phyloP scores from a whole-genome alignment of 1,139 yeast species.

The Geotrichum phurueaensis region DNA sequence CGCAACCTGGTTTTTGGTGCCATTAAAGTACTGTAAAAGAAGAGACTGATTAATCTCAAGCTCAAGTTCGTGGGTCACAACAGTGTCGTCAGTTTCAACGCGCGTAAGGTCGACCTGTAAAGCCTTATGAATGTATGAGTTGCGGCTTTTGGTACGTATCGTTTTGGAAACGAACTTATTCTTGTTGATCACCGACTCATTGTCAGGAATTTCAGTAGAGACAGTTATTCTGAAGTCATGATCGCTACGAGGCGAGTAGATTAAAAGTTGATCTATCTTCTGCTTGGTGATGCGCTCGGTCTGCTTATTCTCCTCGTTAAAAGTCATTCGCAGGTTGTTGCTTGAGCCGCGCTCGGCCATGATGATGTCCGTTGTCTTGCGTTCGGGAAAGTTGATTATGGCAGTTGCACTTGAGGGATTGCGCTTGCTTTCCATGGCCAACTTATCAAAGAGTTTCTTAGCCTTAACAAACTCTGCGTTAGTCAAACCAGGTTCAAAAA shows the following conservation, averaged over 20 bases:
- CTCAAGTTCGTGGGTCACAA: conserved; percentile 32
- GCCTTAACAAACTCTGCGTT: conserved; percentile 60
- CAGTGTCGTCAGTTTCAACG: conserved; percentile 26
- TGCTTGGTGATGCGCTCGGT: conserved; percentile 66
- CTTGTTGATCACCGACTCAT: conserved; percentile 17
- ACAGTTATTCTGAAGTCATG: conserved; percentile 73
- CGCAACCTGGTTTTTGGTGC: conserved; percentile 19
- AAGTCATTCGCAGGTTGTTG: conserved; percentile 35
- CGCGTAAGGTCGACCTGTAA: conserved; percentile 34
- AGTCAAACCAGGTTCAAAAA: conserved; percentile 66
- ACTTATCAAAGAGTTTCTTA: conserved; percentile 50
- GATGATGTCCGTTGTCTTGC: conserved; percentile 21
- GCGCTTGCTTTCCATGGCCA: conserved; percentile 14
- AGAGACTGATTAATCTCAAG: conserved; percentile 67
- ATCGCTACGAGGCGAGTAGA: conserved; percentile 70
- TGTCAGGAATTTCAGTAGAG: conserved; percentile 62
- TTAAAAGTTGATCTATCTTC: conserved; percentile 61
- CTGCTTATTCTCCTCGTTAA: conserved; percentile 32
- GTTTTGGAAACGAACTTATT: conserved; percentile 28
- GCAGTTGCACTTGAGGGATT: conserved; percentile 4
- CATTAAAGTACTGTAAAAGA: conserved; percentile 57
- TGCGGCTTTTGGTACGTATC: conserved; percentile 50
- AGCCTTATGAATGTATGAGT: conserved; percentile 30
- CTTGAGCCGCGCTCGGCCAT: conserved; percentile 30
- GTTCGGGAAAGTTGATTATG: conserved; percentile 12